phyloP scores from a whole-genome alignment of 805 yeast species.

The Suhomyces xylopsoci region DNA sequence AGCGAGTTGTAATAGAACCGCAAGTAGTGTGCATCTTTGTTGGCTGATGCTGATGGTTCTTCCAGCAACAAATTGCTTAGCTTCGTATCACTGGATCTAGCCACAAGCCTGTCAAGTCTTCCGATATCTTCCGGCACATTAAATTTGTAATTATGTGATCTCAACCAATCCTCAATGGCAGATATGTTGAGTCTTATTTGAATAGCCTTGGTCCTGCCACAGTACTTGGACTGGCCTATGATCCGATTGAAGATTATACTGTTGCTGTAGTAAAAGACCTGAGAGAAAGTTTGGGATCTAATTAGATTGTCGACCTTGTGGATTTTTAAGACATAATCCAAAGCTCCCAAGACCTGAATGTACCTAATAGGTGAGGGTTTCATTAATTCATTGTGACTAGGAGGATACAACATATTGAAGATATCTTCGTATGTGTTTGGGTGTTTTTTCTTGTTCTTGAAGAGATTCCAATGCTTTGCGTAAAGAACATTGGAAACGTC shows the following conservation, averaged over 20 bases:
- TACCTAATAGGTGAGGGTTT: conserved; percentile 86
- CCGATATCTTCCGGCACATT: conserved; percentile 32
- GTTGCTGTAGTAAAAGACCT: conserved; percentile 76
- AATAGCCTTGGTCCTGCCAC: conserved; percentile 80
- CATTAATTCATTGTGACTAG: conserved; percentile 72
- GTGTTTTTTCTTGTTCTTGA: conserved; percentile 42
- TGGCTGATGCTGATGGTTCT: conserved; percentile 16
- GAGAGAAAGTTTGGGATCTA: conserved; percentile 74
- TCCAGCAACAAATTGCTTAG: conserved; percentile 25
- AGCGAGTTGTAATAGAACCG: conserved; percentile 63
- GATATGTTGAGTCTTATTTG: conserved; percentile 87
- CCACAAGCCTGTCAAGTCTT: conserved; percentile 20
- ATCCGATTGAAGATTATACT: conserved; percentile 70
- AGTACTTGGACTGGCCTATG: conserved; percentile 61
- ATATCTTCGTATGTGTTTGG: conserved; percentile 69
- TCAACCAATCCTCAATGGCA: conserved; percentile 89
- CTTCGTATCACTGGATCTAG: conserved; percentile 4
- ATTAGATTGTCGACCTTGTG: conserved; percentile 77
- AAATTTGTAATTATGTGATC: conserved; percentile 57
- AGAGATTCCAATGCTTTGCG: conserved; percentile 62
- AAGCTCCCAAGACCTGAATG: conserved; percentile 83
- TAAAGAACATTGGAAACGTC: conserved; percentile 75
- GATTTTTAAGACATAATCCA: conserved; percentile 77
- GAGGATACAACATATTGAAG: conserved; percentile 76
- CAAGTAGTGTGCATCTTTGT: conserved; percentile 45